Conservation (phyloP, 2,329 filamentous ascomycete genomes). For the Exutisphaerella laricina region DNA sequence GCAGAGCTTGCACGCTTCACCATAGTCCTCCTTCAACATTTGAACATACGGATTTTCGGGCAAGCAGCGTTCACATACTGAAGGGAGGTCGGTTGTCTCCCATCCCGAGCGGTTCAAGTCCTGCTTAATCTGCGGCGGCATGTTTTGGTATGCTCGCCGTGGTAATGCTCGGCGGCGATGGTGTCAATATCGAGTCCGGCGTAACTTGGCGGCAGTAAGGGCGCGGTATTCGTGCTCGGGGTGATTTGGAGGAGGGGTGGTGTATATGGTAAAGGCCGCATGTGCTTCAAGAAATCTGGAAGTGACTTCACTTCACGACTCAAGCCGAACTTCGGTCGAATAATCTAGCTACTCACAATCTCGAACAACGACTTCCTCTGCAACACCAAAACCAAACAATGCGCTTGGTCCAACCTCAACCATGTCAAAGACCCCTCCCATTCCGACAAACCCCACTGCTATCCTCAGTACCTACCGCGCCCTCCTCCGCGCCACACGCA, state of each 20-base stretch:
- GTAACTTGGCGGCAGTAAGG: no score
- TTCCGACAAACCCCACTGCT: constrained; percentile 43
- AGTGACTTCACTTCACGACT: no score
- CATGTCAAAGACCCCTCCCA: constrained; percentile 18
- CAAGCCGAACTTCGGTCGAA: no score
- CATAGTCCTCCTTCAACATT: constrained; percentile 97
- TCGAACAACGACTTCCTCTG: background rate
- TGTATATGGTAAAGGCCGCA: no score
- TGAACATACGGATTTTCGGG: constrained; percentile 97
- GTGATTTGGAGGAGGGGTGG: no score
- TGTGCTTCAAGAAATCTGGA: no score
- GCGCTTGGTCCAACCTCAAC: constrained; percentile 6
- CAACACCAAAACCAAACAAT: background rate
- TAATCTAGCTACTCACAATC: no score
- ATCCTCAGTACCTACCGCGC: constrained; percentile 73
- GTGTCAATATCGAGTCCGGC: no score
- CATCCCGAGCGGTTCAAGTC: constrained; percentile 92
- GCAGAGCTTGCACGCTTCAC: constrained; percentile 65
- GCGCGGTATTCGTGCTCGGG: no score
- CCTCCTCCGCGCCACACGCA: constrained; percentile 70
- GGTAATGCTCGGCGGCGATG: no score
- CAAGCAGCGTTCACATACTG: constrained; percentile 85
- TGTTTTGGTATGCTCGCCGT: constrained; percentile 34
- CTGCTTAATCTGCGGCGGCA: constrained; percentile 92
- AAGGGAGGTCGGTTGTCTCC: constrained; percentile 89